A percentile compares a stretch with the other conserved stretches of the same genome.
phyloP scores from a whole-genome alignment of 2,329 filamentous ascomycete genomes.

The Daldinia sp. region DNA sequence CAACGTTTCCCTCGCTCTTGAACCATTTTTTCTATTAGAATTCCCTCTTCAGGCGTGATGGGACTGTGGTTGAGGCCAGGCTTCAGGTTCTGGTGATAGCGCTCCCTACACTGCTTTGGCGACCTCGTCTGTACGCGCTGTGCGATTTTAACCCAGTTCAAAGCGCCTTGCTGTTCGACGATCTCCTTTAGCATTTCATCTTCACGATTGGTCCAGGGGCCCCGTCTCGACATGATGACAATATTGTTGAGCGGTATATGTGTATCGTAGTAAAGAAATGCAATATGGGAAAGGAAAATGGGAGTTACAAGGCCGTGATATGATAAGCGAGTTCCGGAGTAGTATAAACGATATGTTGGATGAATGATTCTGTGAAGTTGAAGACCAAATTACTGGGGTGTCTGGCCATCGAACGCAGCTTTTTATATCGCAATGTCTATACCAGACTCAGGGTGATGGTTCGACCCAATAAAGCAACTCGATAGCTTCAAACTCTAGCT shows the following conservation, averaged over 20 bases:
- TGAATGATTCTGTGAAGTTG: neutral
- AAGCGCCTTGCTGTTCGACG: constrained; percentile 76
- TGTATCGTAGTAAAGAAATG: neutral
- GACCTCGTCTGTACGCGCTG: constrained; percentile 80
- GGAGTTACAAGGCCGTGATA: neutral
- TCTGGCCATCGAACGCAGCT: neutral
- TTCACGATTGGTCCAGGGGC: constrained; percentile 85
- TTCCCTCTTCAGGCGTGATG: constrained; percentile 77
- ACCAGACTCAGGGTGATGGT: neutral
- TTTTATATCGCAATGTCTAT: neutral
- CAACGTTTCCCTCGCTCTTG: constrained; percentile 84
- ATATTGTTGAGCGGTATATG: neutral
- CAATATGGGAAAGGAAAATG: neutral
- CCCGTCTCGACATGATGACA: constrained; percentile 60
- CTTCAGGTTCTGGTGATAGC: constrained; percentile 94
- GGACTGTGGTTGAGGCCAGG: constrained; percentile 78
- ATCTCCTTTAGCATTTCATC: constrained; percentile 78
- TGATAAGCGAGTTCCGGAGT: neutral
- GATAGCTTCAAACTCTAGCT: constrained; percentile 1
- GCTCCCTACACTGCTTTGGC: constrained; percentile 94
- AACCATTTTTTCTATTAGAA: constrained; percentile 82
- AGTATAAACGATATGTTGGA: neutral
- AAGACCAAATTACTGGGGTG: neutral
- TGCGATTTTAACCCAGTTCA: constrained; percentile 93
- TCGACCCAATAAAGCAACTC: neutral